Evolutionary conservation across 2,329 filamentous ascomycete genomes (phyloP), one percentile per base, ranked within the genome.

Genomic region (Fusarium anthophilum): DNA sequence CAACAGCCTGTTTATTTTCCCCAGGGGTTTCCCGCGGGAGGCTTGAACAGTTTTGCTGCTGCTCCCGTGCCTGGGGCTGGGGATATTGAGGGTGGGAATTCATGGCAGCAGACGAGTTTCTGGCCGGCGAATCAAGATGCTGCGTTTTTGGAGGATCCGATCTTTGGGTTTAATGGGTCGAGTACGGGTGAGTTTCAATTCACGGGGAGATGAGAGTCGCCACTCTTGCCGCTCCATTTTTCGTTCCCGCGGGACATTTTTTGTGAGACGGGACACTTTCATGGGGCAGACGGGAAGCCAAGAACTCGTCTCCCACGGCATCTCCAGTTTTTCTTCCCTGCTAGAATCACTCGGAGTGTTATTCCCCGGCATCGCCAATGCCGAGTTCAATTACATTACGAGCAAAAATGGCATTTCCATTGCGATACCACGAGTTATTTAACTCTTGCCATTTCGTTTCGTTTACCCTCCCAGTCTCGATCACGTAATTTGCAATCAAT

Each of bases 91-190:
- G 50, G 54, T 32, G 64, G 64, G 20, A 66, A 30, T 41, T 22
- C 44, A 32, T 69, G 66, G 66, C 58, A 70, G 14, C 69, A 70
- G 26, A 26, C 54, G 24, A 28, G 24, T 5, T 72, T 57, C n/a
- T 70, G 60, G 59, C 53, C 55, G 1, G 56, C 68, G 18, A 72
- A 74, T 39, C 58, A 58, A 8, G 74, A 70, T 2, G 50, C 66
- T 4, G 69, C 66, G 3, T 74, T 73, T 2, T 47, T 79, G 8
- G 80, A 81, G 39, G 79, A 81, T 53, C 68, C 78, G 7, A 75
- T 81, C 5, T 81, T 81, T 55, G 80, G 80, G 4, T 80, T 81
- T 43, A 80, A 81, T 45, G 78, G 79, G 12, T 75, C 79, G 13
- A 76, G 75, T 24, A 73, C 79, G 24, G 80, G 79, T n/a, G 76